Percentiles rank a stretch among this genome's conserved stretches.
phyloP scores from a whole-genome alignment of 495 filamentous ascomycete species.

The Neurospora sp. region DNA sequence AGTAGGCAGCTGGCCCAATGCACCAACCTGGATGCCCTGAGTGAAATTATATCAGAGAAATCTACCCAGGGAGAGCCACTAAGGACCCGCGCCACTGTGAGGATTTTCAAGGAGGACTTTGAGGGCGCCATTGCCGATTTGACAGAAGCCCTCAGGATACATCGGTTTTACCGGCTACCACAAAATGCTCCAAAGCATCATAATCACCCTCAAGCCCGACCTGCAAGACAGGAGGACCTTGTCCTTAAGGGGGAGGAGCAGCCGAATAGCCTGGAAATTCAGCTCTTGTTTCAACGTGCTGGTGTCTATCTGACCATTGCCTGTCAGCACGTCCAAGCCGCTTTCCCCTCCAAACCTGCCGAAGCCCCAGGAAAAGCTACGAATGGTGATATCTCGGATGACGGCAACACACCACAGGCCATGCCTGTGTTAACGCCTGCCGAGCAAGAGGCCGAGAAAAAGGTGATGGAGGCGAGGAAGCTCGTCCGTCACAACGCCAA shows the following conservation, averaged over 20 bases:
- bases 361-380: neutral
- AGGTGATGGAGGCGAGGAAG: conserved; percentile 50
- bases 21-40: conserved; percentile 52
- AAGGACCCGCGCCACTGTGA: conserved; percentile 61
- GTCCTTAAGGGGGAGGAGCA: conserved; percentile 59
- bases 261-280: conserved; percentile 60
- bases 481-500: conserved; percentile 60
- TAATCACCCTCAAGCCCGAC: neutral
- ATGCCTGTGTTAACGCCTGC: conserved; percentile 10
- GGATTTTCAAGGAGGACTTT: conserved; percentile 66
- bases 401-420: neutral
- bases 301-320: conserved; percentile 65
- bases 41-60: conserved; percentile 53
- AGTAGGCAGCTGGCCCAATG: conserved; percentile 64
- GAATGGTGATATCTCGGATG: neutral
- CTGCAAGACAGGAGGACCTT: conserved; percentile 38
- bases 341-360: neutral
- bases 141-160: conserved; percentile 51
- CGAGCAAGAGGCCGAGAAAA: conserved; percentile 32
- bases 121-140: conserved; percentile 57
- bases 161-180: conserved; percentile 38
- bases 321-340: conserved; percentile 42
- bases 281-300: conserved; percentile 67
- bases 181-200: conserved; percentile 31
- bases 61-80: conserved; percentile 55